These are phyloP conservation scores for Solanum clarkiae DNA, from an alignment of 257 asterid genomes.

Conservation along the genomic window DNA sequence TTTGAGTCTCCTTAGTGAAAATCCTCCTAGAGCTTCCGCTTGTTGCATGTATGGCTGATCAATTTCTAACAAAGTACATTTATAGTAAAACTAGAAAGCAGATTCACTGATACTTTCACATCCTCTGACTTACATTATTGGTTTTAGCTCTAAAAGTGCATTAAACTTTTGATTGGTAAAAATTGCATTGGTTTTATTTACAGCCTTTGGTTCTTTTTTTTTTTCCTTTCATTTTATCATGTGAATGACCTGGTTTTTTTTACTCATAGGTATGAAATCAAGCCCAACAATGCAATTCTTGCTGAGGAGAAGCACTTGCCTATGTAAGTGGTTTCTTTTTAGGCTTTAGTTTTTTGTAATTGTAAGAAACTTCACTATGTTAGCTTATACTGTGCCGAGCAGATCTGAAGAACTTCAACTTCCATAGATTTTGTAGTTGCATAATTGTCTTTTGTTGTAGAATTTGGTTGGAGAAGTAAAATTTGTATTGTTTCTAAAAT, in stretches of 20 bases:
- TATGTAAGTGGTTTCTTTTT: constrained; percentile 37
- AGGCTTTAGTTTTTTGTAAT: background rate
- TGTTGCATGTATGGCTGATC: background rate
- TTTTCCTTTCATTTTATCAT: background rate
- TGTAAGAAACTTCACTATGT: background rate
- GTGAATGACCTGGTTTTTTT: background rate
- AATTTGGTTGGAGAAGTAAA: background rate
- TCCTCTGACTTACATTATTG: background rate
- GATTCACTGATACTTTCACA: background rate
- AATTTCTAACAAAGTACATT: background rate
- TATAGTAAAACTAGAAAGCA: background rate
- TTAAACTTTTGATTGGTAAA: background rate
- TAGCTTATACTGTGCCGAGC: background rate
- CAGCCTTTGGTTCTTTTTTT: background rate
- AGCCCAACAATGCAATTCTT: constrained; percentile 78
- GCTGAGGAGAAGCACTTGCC: constrained; percentile 95
- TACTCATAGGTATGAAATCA: constrained; percentile 45
- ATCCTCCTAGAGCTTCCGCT: background rate
- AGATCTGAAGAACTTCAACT: background rate
- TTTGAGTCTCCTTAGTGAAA: too few relatives aligned
- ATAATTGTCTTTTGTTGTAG: background rate
- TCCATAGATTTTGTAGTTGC: background rate
- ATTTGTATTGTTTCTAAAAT: background rate
- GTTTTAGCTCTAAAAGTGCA: background rate
- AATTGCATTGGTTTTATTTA: background rate